These are phyloP conservation scores for Pythium utonaiense DNA, from an alignment of 352 stramenopile genomes.

Conservation along the genomic window DNA sequence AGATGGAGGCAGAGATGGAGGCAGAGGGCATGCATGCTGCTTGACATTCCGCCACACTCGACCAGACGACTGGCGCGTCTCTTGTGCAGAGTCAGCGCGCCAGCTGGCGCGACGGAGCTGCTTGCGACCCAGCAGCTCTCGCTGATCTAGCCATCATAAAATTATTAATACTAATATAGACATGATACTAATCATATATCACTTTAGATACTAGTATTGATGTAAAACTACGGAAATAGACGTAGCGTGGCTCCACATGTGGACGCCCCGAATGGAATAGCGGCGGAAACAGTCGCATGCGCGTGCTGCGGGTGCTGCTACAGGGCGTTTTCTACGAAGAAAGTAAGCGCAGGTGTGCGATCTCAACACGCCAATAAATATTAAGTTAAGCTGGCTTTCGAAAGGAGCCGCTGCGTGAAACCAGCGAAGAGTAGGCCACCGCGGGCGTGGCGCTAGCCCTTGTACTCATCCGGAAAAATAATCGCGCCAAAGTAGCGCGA, in stretches of 20 bases:
- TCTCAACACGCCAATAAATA: conserved; percentile 2
- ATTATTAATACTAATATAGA: not conserved
- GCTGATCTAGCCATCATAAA: not conserved
- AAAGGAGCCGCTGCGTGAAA: no score
- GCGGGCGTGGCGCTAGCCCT: not conserved
- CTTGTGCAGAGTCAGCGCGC: conserved; percentile 1
- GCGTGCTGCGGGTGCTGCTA: no score
- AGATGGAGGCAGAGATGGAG: not conserved
- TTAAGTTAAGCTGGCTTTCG: not conserved
- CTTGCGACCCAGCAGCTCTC: not conserved
- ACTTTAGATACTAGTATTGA: no score
- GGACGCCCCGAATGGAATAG: no score
- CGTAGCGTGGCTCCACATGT: not conserved
- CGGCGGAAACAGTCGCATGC: no score
- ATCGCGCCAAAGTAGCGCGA: conserved; percentile 42
- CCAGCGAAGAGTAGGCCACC: no score
- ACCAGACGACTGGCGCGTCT: not conserved
- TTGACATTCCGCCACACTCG: no score
- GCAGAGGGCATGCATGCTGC: not conserved
- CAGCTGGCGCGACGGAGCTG: conserved; percentile 2
- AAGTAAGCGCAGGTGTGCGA: no score
- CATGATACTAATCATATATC: not conserved
- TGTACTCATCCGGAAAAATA: conserved; percentile 13
- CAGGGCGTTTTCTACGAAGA: no score
- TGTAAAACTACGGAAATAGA: not conserved